Conservation (phyloP, 495 filamentous ascomycete genomes). For the Talaromyces nanjingensis region DNA sequence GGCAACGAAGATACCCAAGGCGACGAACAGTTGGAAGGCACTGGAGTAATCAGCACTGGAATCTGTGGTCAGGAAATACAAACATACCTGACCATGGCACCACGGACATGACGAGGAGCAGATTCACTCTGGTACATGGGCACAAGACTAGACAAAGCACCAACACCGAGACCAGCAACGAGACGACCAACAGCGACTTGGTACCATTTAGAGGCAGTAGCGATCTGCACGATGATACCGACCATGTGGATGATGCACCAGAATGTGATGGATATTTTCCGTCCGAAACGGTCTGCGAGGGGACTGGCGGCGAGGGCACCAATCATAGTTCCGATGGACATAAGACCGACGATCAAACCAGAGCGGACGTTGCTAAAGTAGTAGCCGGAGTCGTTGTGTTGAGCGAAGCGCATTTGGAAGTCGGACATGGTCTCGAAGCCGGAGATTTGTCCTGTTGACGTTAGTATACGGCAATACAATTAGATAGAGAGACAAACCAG, state of each 20-base stretch:
- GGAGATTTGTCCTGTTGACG: conserved; percentile 40
- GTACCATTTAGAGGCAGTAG: conserved; percentile 47
- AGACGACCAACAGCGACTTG: conserved; percentile 48
- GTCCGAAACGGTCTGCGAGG: conserved; percentile 46
- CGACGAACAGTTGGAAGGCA: conserved; percentile 82
- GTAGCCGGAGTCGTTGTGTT: conserved; percentile 30
- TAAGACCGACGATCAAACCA: conserved; percentile 51
- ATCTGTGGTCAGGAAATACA: too few species aligned
- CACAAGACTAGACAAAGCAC: conserved; percentile 61
- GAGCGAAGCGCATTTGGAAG: conserved; percentile 41
- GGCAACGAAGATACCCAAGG: conserved; percentile 76
- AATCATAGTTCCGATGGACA: conserved; percentile 62
- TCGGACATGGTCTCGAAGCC: conserved; percentile 57
- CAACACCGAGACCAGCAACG: conserved; percentile 64
- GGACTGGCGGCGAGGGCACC: conserved; percentile 58
- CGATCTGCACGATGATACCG: conserved; percentile 63
- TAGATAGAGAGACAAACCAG: conserved; percentile 30
- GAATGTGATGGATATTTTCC: conserved; percentile 44
- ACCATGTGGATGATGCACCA: conserved; percentile 59
- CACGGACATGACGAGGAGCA: conserved; percentile 57
- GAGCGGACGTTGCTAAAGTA: conserved; percentile 48
- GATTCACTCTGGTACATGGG: conserved; percentile 72
- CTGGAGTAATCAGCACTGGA: conserved; percentile 8
- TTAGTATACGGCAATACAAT: background rate
- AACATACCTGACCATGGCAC: conserved; percentile 50